Evolutionary conservation across 257 asterid genomes (phyloP).

Genomic region (Haberlea rhodopensis): DNA sequence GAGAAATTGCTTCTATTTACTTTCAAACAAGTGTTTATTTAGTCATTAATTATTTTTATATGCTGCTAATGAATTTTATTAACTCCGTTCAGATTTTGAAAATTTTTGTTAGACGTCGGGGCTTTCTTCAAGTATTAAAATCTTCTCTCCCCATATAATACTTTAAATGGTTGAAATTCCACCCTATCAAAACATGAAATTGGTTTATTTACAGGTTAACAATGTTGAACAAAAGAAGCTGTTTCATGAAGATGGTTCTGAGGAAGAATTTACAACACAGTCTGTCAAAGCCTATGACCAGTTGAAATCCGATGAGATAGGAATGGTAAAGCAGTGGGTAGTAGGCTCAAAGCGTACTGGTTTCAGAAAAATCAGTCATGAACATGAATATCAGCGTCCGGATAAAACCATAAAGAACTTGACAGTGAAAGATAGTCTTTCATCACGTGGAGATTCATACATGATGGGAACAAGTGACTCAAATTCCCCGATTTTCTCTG

Average conservation of each 20-base stretch:
- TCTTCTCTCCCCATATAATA: not conserved
- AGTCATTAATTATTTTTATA: conserved; percentile 7
- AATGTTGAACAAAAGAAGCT: conserved; percentile 30
- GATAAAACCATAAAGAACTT: conserved; percentile 29
- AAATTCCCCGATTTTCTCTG: conserved; percentile 28
- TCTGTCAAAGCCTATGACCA: conserved; percentile 32
- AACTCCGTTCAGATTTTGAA: not conserved
- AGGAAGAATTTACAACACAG: conserved; percentile 32
- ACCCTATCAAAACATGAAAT: conserved; percentile 9
- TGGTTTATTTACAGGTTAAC: conserved; percentile 39
- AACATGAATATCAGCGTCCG: conserved; percentile 37
- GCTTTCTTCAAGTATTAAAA: not conserved
- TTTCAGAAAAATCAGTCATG: conserved; percentile 40
- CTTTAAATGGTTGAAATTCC: conserved; percentile 5
- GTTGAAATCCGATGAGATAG: conserved; percentile 39
- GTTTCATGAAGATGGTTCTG: conserved; percentile 24
- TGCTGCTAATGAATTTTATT: not conserved
- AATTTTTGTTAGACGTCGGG: conserved; percentile 19
- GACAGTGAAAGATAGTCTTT: conserved; percentile 27
- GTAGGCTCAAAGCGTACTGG: conserved; percentile 68
- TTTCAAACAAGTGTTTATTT: conserved; percentile 12
- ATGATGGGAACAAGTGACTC: conserved; percentile 33
- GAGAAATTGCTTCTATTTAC: not conserved
- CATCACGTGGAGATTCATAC: conserved; percentile 29
- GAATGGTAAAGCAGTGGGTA: conserved; percentile 48